Base-by-base conservation (phyloP, 495 filamentous ascomycete genomes). In the Parathielavia hyrcaniae region DNA sequence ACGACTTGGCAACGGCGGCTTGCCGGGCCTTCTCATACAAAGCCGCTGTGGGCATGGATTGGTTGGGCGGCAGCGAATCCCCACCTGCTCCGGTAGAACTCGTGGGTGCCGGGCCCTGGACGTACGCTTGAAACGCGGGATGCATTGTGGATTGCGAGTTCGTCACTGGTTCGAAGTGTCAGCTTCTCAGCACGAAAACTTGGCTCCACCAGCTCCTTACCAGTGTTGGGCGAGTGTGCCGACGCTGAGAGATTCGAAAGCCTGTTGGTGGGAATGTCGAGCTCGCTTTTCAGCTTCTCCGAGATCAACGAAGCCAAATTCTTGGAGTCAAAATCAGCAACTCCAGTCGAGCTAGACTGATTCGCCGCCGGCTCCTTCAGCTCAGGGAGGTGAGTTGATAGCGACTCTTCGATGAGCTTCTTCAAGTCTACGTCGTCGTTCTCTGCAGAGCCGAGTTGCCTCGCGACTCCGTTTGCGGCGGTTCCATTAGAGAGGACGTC, bases 1-100 rank as follows among this genome's bases (percentile, higher is more conserved):
- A 88, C 1, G 86, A 81, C 69, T 92, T 92, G 11, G 87, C 81
- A 4, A 87, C 87, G 11, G 89, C 90, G 0, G 88, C 89, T 69
- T 87, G 84, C 10, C 90, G 85, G 32, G 90, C 90, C 39, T 83
- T 83, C 64, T 93, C 88, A 61, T 95, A 93, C 0, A 93, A 75
- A 1, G 88, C 83, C 39, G 87, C 82, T 1, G 87, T 92, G 1
- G 90, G 85, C 47, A 86, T 85, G 8, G 83, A 85, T 66, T 93
- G 89, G 70, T 79, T 86, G 51, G 79, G 86, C 73, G 86, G 64
- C 71, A 83, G 38, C 48, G 55, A n/a, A 10, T 66, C 62, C 3
- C 50, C 61, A 13, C 20, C 23, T 13, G 63, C 23, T 14, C 51
- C 58, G n/a, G 52, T 17, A 8, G 53, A 16, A n/a, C 35, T 13